These are phyloP conservation scores for Blakeslea trispora DNA, from an alignment of 371 early-diverging fungal species.

Conservation along the genomic window DNA sequence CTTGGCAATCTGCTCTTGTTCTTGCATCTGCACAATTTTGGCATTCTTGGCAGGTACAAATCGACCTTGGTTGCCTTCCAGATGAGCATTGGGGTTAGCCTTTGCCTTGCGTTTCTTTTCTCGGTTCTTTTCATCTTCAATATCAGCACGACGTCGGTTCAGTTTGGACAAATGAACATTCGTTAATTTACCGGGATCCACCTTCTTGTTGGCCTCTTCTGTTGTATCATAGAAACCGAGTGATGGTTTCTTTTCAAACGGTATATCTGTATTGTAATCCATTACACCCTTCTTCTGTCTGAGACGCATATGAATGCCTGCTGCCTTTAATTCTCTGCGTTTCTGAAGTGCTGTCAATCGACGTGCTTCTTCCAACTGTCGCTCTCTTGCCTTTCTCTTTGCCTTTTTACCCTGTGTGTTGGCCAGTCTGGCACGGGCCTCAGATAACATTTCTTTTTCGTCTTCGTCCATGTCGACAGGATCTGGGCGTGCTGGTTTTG, in stretches of 20 bases:
- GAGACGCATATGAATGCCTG: constrained; percentile 82
- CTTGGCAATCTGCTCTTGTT: constrained; percentile 71
- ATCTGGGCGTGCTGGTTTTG: constrained; percentile 96
- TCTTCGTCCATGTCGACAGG: constrained; percentile 99
- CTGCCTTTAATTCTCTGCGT: constrained; percentile 94
- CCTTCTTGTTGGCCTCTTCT: constrained; percentile 73
- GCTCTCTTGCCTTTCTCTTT: constrained; percentile 97
- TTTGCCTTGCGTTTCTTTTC: constrained; percentile 73
- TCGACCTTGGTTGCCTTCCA: constrained; percentile 51
- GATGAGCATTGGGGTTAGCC: constrained; percentile 48
- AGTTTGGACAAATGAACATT: constrained; percentile 75
- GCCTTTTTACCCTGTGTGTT: constrained; percentile 99
- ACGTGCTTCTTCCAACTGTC: constrained; percentile 94
- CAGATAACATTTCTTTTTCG: constrained; percentile 98
- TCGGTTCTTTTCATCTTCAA: constrained; percentile 65
- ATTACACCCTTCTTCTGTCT: constrained; percentile 75
- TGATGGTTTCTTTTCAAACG: constrained; percentile 86
- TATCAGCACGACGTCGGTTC: constrained; percentile 77
- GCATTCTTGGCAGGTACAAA: constrained; percentile 61
- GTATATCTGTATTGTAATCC: constrained; percentile 96
- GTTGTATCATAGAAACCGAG: constrained; percentile 92
- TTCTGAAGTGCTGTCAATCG: constrained; percentile 91
- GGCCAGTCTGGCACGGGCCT: constrained; percentile 96
- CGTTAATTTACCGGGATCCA: constrained; percentile 60
- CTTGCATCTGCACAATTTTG: constrained; percentile 63